Evolutionary conservation across 495 filamentous ascomycete species (phyloP).

Genomic region (Trichoderma gamsii): DNA sequence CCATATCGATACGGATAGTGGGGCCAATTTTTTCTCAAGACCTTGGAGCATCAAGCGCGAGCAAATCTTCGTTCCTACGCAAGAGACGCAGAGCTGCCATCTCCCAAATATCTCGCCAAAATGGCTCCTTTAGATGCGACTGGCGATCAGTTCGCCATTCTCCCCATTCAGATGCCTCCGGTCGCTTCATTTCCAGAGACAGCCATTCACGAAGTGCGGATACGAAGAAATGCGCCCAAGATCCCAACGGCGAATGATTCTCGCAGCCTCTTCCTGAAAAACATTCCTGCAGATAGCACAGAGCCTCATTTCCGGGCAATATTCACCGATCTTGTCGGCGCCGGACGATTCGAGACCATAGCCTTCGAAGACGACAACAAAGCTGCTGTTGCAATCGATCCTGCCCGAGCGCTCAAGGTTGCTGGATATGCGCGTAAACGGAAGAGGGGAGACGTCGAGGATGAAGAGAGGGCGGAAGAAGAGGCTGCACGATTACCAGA

Average conservation of each 20-base stretch:
- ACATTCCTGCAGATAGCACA: constrained; percentile 80
- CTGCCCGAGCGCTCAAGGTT: constrained; percentile 35
- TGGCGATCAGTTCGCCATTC: constrained; percentile 43
- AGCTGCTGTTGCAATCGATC: constrained; percentile 25
- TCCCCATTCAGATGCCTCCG: constrained; percentile 56
- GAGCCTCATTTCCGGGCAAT: constrained; percentile 67
- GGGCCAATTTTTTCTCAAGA: not conserved
- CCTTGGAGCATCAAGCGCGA: not conserved
- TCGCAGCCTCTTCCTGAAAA: constrained; percentile 79
- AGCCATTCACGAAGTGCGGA: constrained; percentile 78
- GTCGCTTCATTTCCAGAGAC: constrained; percentile 51
- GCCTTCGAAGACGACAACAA: constrained; percentile 57
- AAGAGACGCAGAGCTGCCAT: not conserved
- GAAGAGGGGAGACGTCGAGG: constrained; percentile 50
- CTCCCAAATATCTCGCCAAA: constrained; percentile 9
- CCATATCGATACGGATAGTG: constrained; percentile 10
- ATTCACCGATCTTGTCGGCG: constrained; percentile 62
- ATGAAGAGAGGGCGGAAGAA: constrained; percentile 47
- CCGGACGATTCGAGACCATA: constrained; percentile 67
- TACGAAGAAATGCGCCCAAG: constrained; percentile 73
- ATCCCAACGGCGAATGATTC: constrained; percentile 64
- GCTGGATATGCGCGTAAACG: constrained; percentile 52
- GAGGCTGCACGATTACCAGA: constrained; percentile 52
- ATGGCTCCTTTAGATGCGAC: constrained; percentile 28
- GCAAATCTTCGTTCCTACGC: not conserved